Base-by-base conservation (phyloP, 352 stramenopile genomes). In the Pythium folliculosum region DNA sequence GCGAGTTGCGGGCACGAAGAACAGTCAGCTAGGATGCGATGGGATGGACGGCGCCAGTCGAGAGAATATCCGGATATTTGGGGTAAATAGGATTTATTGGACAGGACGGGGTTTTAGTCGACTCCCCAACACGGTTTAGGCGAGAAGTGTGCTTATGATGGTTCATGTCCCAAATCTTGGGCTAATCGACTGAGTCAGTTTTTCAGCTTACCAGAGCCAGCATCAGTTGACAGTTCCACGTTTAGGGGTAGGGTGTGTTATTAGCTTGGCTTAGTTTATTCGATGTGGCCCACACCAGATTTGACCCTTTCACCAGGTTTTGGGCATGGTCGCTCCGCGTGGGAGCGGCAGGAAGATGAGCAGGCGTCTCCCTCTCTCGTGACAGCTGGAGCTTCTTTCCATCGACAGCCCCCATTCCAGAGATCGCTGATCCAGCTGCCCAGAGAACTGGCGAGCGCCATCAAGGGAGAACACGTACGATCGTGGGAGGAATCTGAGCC, bases 1-100 rank as follows among this genome's bases (percentile, higher is more conserved):
- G 23, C 47, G 47, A 53, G 47, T 21, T 22, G 40, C 9, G 27
- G 25, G 23, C 22, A 19, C 13, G n/a, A n/a, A n/a, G n/a, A n/a
- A 25, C 51, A 58, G 53, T 49, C 32, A 49, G 53, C n/a, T 35
- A 10, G 8, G n/a, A n/a, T n/a, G n/a, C n/a, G n/a, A 25, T 25
- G 44, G 48, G 22, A 16, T 13, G 13, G 47, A 32, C 12, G 21
- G 47, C 47, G 12, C 19, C 19, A 44, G 50, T 25, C 3, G 12
- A 2, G 32, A 7, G 12, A 61, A 61, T 51, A 61, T 61, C 54
- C 22, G 38, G 54, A 61, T 61, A 61, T 51, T 61, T 49, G 40
- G 7, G 10, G 17, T 51, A 61, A 50, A 10, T 9, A 38, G 13
- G 12, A 25, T 61, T 37, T 22, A 5, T 22, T 40, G 22, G 30